phyloP scores from a whole-genome alignment of 176 grass and related monocot genomes.

The Coix lacrymajobi region DNA sequence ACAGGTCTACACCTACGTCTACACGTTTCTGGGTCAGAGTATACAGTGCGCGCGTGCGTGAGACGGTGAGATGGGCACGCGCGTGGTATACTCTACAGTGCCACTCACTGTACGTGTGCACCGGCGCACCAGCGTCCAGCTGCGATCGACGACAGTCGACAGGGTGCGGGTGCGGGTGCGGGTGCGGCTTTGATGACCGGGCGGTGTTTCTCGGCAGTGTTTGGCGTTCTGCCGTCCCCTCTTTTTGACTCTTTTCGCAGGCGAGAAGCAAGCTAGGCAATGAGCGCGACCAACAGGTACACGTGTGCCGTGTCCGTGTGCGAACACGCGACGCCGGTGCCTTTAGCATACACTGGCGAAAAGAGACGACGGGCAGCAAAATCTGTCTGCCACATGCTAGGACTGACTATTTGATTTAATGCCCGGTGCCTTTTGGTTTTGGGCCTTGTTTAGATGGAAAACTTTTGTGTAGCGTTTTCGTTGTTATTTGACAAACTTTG shows the following conservation, averaged over 20 bases:
- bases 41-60: neutral
- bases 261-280: neutral
- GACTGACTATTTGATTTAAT: neutral
- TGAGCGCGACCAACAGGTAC: neutral
- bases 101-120: neutral
- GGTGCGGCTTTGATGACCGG: too few species aligned
- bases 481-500: too few species aligned
- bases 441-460: too few species aligned
- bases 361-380: neutral
- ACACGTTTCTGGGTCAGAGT: neutral
- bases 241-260: neutral
- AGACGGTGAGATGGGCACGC: neutral
- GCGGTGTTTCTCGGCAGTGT: neutral
- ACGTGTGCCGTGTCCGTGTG: conserved; percentile 9
- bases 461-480: too few species aligned
- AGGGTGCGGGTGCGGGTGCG: too few species aligned
- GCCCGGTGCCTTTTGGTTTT: too few species aligned
- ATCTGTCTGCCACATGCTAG: conserved; percentile 17
- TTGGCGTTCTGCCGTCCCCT: neutral
- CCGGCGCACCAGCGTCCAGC: neutral
- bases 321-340: neutral
- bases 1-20: neutral
- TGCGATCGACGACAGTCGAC: neutral
- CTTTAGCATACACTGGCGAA: conserved; percentile 6
- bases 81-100: neutral